Evolutionary conservation across 2,329 filamentous ascomycete genomes (phyloP), one percentile per base, ranked within the genome.

Genomic region (Trichophaea hybrida): DNA sequence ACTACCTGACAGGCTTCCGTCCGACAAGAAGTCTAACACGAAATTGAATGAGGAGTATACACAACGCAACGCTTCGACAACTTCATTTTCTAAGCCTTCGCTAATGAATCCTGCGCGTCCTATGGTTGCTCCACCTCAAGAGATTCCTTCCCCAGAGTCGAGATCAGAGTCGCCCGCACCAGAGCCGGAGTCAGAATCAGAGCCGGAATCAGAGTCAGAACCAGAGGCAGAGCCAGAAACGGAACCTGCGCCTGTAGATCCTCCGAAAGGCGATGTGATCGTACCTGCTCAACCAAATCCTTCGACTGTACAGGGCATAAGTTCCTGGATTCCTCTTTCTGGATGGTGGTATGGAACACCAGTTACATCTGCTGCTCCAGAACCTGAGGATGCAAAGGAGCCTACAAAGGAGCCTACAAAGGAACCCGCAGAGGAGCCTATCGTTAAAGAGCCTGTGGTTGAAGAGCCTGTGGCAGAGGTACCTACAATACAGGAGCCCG

Each of bases 281-380:
- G 53, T 37, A 10, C 40, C 32, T n/a, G 35, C 35, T 8, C 35
- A 43, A 24, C n/a, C 24, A 44, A 49, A 59, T 50, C 34, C 46
- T 24, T 31, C 58, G 13, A 34, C 54, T 51, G 58, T 40, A 54
- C 52, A 33, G 32, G 50, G 50, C 24, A 38, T 48, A 17, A 56
- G 52, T 38, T 63, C 60, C 46, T 63, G 61, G 61, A 17, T 46
- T n/a, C 32, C 48, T n/a, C 32, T 13, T 13, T 55, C 63, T 40
- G 61, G 61, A 12, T 65, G 63, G 63, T 65, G 63, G 63, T 65
- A 65, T 46, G 63, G 63, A 17, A 15, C 55, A 24, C 61, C 55
- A 33, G 13, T 34, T 15, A 17, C 37, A 37, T n/a, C 56, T 55
- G 38, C 37, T 31, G 59, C 55, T 5, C 61, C 61, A 38, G 59